Conservation (phyloP, 306 rosid species). For the Corylus americana region DNA sequence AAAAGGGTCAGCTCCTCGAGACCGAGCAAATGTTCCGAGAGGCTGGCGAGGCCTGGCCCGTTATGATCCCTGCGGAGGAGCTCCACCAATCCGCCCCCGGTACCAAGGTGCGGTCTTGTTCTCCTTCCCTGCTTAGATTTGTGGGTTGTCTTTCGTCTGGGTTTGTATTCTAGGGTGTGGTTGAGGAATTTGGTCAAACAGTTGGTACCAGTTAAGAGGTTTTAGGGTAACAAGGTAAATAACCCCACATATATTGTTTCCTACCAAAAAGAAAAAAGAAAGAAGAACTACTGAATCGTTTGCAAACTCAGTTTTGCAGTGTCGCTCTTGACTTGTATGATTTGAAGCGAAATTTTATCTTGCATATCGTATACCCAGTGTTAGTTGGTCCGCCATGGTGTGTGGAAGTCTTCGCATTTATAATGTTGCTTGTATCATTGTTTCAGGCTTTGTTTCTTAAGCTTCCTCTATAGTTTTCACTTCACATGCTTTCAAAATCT, state of each 20-base stretch:
- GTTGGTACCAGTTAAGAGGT: background rate
- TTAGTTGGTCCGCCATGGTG: background rate
- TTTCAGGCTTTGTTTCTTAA: background rate
- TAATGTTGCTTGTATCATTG: background rate
- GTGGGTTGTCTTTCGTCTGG: background rate
- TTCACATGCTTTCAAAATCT: background rate
- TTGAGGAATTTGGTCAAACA: constrained; percentile 25
- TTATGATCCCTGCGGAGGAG: constrained; percentile 70
- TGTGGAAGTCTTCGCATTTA: background rate
- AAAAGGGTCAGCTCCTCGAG: constrained; percentile 71
- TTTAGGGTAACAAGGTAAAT: background rate
- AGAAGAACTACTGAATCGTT: background rate
- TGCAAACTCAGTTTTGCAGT: background rate
- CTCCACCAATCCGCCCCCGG: constrained; percentile 53
- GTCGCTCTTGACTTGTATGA: background rate
- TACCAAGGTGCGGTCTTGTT: constrained; percentile 54
- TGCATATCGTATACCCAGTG: background rate
- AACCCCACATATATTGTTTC: background rate
- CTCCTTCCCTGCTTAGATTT: background rate
- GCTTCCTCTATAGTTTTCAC: background rate
- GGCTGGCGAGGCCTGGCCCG: constrained; percentile 87
- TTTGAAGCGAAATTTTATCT: background rate
- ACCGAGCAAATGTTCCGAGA: constrained; percentile 84
- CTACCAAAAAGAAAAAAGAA: background rate
- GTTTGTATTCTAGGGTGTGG: background rate